These are phyloP conservation scores for Pichia phayaonensis DNA, from an alignment of 805 yeast genomes.

Conservation along the genomic window DNA sequence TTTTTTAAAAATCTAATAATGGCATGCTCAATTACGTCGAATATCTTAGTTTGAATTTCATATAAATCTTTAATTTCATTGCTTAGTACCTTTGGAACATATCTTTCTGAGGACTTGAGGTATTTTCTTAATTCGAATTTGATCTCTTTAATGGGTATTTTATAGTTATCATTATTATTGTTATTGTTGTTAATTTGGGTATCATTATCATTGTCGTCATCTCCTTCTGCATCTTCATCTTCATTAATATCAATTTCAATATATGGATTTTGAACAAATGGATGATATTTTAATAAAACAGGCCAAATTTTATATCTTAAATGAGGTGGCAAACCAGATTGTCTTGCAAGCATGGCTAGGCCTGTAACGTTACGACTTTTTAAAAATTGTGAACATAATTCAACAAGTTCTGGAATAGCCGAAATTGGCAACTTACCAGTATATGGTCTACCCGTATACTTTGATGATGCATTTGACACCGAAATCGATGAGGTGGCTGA, in stretches of 20 bases:
- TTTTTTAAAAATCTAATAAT: slow-evolving; percentile 57
- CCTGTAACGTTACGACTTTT: slow-evolving; percentile 60
- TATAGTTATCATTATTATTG: slow-evolving; percentile 4
- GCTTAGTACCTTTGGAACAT: slow-evolving; percentile 24
- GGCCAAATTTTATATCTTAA: slow-evolving; percentile 83
- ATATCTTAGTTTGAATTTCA: slow-evolving; percentile 43
- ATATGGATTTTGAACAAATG: slow-evolving; percentile 72
- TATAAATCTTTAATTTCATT: slow-evolving; percentile 29
- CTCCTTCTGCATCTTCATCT: slow-evolving; percentile 21
- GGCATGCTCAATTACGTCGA: slow-evolving; percentile 50
- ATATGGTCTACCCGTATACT: slow-evolving; percentile 19
- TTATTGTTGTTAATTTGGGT: not conserved
- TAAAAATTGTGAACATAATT: slow-evolving; percentile 49
- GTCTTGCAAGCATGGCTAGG: slow-evolving; percentile 72
- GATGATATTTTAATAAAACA: slow-evolving; percentile 68
- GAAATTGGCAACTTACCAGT: slow-evolving; percentile 37
- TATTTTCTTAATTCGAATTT: slow-evolving; percentile 55
- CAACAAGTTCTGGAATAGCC: slow-evolving; percentile 42
- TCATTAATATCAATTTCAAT: slow-evolving; percentile 51
- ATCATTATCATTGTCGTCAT: slow-evolving; percentile 9
- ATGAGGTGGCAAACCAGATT: slow-evolving; percentile 78
- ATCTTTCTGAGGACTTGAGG: slow-evolving; percentile 37
- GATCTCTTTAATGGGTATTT: slow-evolving; percentile 32
- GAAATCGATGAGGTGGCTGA: slow-evolving; percentile 4
- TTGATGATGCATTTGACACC: slow-evolving; percentile 11